These are phyloP conservation scores for Mesembryanthemum crystallinum DNA, from an alignment of 148 eudicot genomes.

Conservation along the genomic window DNA sequence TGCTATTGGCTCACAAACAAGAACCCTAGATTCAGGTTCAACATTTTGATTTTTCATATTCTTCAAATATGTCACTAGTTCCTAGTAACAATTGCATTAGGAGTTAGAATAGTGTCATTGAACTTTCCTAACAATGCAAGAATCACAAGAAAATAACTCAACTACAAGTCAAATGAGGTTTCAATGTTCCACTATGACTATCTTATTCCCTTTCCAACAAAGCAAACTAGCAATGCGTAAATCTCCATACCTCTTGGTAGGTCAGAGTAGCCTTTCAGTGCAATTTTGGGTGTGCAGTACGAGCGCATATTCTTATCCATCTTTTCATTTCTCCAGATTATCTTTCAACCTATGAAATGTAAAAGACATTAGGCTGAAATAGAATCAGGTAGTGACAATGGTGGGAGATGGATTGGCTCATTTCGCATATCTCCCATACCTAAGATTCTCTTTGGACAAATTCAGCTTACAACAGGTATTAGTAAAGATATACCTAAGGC, in stretches of 20 bases:
- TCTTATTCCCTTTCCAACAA: conserved; percentile 5
- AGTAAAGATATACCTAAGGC: conserved; percentile 2
- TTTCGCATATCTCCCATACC: conserved; percentile 15
- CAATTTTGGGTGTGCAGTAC: conserved; percentile 20
- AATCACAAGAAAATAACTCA: not conserved
- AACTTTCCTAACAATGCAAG: conserved; percentile 7
- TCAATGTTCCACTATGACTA: not conserved
- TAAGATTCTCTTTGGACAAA: conserved; percentile 9
- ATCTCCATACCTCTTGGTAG: conserved; percentile 25
- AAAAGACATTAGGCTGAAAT: conserved; percentile 21
- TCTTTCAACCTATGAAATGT: conserved; percentile 20
- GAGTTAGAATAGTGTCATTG: not conserved
- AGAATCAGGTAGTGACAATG: conserved; percentile 19
- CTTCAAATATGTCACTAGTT: conserved; percentile 2
- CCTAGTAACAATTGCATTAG: not conserved
- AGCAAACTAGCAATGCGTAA: conserved; percentile 6
- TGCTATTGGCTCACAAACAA: not conserved
- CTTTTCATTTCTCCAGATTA: conserved; percentile 9
- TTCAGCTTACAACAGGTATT: conserved; percentile 14
- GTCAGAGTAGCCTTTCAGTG: conserved; percentile 25
- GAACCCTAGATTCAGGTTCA: conserved; percentile 8
- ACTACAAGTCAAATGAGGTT: conserved; percentile 11
- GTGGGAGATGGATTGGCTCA: conserved; percentile 18
- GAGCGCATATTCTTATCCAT: conserved; percentile 23
- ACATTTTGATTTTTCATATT: conserved; percentile 8